Evolutionary conservation across 208 protist species (phyloP).

Genomic region (Leishmania braziliensis): DNA sequence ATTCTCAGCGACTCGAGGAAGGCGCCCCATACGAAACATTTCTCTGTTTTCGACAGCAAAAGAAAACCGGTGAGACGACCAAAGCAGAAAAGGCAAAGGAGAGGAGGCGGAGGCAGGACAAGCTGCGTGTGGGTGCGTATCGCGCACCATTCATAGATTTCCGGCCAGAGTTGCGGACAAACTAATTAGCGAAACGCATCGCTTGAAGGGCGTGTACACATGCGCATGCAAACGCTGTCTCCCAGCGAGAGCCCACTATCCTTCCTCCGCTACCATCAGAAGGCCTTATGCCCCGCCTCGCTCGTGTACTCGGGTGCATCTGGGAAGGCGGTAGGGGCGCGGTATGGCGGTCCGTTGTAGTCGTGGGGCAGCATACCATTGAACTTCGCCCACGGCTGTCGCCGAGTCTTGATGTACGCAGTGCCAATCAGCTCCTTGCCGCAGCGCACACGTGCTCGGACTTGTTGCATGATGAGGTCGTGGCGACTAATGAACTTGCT

Average conservation of each 20-base stretch:
- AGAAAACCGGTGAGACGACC: background rate
- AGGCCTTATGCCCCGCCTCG: conserved; percentile 17
- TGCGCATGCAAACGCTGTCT: background rate
- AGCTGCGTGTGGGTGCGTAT: background rate
- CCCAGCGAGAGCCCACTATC: conserved; percentile 6
- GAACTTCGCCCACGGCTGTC: conserved; percentile 86
- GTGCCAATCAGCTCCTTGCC: conserved; percentile 78
- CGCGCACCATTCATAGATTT: background rate
- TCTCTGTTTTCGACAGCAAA: background rate
- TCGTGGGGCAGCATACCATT: conserved; percentile 84
- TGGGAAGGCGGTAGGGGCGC: conserved; percentile 46
- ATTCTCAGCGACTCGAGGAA: background rate
- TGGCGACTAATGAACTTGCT: conserved; percentile 80
- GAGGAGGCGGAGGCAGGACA: background rate
- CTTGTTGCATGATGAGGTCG: conserved; percentile 66
- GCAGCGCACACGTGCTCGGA: conserved; percentile 59
- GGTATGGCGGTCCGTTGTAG: conserved; percentile 66
- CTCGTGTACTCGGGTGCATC: conserved; percentile 50
- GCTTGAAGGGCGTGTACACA: background rate
- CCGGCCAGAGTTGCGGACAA: background rate
- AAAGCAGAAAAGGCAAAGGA: background rate
- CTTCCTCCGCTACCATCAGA: conserved; percentile 2
- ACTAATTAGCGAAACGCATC: background rate
- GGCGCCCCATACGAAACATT: background rate
- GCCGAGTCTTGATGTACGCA: conserved; percentile 71